phyloP scores from a whole-genome alignment of 139 green algal genomes.

The Dunaliella primolecta region DNA sequence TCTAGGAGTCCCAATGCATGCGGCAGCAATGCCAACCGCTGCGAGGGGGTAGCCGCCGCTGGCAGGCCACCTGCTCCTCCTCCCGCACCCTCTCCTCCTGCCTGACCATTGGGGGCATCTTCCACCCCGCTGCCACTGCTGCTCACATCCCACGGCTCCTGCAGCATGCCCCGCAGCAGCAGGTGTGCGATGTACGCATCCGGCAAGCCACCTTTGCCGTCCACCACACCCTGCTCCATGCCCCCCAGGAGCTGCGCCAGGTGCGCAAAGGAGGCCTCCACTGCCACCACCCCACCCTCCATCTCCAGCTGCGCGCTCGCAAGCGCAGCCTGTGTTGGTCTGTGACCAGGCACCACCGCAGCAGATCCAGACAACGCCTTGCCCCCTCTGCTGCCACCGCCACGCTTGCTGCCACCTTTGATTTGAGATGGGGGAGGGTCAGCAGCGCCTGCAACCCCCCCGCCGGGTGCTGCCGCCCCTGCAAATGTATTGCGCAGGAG shows the following conservation, averaged over 20 bases:
- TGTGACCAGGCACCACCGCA: no score
- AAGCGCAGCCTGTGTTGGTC: neutral
- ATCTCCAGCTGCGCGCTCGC: neutral
- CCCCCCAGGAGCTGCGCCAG: neutral
- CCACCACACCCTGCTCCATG: neutral
- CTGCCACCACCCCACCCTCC: neutral
- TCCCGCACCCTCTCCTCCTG: neutral
- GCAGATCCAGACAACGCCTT: neutral
- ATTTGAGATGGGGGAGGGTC: neutral
- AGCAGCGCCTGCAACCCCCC: neutral
- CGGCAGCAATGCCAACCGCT: neutral
- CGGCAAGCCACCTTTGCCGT: neutral
- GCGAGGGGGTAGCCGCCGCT: neutral
- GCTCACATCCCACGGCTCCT: neutral
- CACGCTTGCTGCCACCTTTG: neutral
- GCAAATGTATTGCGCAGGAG: neutral
- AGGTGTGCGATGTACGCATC: neutral
- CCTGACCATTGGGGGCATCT: no score
- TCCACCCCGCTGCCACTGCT: no score
- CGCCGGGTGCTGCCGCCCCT: neutral
- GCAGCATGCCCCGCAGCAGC: neutral
- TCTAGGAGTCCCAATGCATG: neutral
- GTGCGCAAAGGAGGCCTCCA: neutral
- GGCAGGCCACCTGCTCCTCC: no score
- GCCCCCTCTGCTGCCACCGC: neutral